Evolutionary conservation across 2,329 filamentous ascomycete genomes (phyloP), one percentile per base, ranked within the genome.

Genomic region (Epichloe gansuensis): DNA sequence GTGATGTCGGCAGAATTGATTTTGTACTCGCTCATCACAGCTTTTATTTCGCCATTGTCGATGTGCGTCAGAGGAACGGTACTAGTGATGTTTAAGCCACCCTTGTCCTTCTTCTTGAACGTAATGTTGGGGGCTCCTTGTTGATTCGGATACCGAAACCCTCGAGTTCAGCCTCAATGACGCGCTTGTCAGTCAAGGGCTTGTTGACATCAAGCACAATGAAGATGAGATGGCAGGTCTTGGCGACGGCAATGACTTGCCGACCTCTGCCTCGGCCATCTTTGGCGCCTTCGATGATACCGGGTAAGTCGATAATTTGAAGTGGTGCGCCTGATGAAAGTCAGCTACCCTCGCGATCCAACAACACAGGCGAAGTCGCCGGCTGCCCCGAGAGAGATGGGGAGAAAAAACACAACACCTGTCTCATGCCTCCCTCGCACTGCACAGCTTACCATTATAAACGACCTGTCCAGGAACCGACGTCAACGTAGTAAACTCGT

Each of bases 41-140:
- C 93, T 74, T 88, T 94, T 76, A 98, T 95, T 75, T 98, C 93
- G 65, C 95, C 93, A 60, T 90, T 79, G 67, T 93, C 88, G 64
- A 98, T 95, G 70, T 98, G 89, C 25, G 86, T 86, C 60, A 98
- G 75, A 5, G 91, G 89, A 45, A 93, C 85, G 2, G 93, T 98
- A 71, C 82, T 93, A n/a, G 91, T 95, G 65, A 98, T 93, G 65
- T 88, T 91, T 65, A 98, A 82, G 38, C 93, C 93, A 61, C 93
- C 93, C 66, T 97, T 97, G 72, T 98, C 93, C 77, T 98, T 98
- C 78, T 98, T 98, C 73, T 85, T 94, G 77, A 96, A 95, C n/a
- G 93, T 88, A 64, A 98, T 98, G 68, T 98, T 98, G 42, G 93
- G 28, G 93, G 93, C 62, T 83, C 74, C 75, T 97, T 98, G 77